These are phyloP conservation scores for Plenodomus tracheiphilus DNA, from an alignment of 2,329 filamentous ascomycete genomes.

Conservation along the genomic window DNA sequence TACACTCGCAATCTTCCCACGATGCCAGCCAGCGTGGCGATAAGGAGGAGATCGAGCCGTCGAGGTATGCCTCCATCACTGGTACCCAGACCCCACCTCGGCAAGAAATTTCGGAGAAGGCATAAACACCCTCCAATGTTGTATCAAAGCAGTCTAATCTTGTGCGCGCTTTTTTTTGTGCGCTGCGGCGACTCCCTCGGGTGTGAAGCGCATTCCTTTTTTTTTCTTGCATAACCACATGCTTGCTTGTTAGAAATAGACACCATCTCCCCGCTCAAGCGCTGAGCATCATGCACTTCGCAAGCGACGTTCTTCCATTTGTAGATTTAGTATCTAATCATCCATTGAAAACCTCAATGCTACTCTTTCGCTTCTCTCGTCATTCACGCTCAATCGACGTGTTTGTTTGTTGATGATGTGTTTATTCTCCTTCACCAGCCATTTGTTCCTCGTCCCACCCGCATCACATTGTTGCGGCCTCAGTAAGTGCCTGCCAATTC, in stretches of 20 bases:
- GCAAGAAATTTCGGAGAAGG: constrained; percentile 17
- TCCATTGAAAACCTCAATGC: background rate
- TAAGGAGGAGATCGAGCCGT: constrained; percentile 12
- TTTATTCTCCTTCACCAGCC: no score
- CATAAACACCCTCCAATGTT: constrained; percentile 1
- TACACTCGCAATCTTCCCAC: constrained; percentile 7
- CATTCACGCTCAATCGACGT: background rate
- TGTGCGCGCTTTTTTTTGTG: background rate
- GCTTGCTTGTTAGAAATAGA: background rate
- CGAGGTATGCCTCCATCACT: constrained; percentile 16
- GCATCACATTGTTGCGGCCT: no score
- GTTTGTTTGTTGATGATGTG: background rate
- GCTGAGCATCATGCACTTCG: background rate
- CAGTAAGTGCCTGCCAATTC: no score
- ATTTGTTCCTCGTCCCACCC: no score
- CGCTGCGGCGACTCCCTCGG: background rate
- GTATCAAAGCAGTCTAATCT: background rate
- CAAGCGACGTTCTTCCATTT: background rate
- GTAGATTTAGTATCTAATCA: background rate
- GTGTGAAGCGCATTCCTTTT: background rate
- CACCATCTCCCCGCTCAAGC: background rate
- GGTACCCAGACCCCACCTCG: constrained; percentile 9
- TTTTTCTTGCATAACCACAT: background rate
- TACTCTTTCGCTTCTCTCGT: background rate
- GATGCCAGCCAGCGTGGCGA: constrained; percentile 10